Percentiles rank a stretch among this genome's conserved stretches.
Conservation (phyloP, 2,329 filamentous ascomycete genomes). For the Westerdykella ornata region DNA sequence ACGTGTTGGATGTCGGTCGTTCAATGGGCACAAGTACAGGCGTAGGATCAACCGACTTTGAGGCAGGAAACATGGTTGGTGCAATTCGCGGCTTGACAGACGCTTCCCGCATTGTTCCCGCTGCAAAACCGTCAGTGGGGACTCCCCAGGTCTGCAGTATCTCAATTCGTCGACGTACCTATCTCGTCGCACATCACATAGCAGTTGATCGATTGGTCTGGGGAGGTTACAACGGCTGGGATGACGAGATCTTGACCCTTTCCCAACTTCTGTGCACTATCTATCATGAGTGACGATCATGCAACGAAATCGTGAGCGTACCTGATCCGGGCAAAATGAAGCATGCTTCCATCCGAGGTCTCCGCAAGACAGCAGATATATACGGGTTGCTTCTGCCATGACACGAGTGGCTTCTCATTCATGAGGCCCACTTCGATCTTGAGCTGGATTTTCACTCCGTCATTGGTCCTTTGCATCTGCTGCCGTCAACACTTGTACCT, state of each 20-base stretch:
- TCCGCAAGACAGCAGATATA: constrained; percentile 70
- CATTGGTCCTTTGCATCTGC: constrained; percentile 8
- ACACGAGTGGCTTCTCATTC: constrained; percentile 56
- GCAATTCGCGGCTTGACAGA: constrained; percentile 48
- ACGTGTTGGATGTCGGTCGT: constrained; percentile 24
- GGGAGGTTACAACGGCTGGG: constrained; percentile 49
- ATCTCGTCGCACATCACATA: constrained; percentile 81
- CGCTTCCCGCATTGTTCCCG: constrained; percentile 51
- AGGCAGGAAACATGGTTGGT: constrained; percentile 39
- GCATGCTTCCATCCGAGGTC: constrained; percentile 59
- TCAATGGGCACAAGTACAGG: constrained; percentile 9
- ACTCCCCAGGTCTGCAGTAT: no score
- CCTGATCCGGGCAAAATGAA: constrained; percentile 61
- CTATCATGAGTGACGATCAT: constrained; percentile 19
- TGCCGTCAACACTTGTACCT: no score
- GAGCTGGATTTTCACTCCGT: constrained; percentile 53
- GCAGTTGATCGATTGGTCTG: constrained; percentile 56
- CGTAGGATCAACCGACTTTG: constrained; percentile 13
- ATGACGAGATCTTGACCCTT: constrained; percentile 56
- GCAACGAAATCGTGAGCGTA: constrained; percentile 18
- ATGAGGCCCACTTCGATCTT: constrained; percentile 63
- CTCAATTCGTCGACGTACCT: no score
- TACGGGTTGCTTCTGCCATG: constrained; percentile 59
- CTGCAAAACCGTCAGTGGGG: no score
- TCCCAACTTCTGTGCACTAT: constrained; percentile 60